These are phyloP conservation scores for Senna siamea DNA, from an alignment of 306 rosid species.

Conservation along the genomic window DNA sequence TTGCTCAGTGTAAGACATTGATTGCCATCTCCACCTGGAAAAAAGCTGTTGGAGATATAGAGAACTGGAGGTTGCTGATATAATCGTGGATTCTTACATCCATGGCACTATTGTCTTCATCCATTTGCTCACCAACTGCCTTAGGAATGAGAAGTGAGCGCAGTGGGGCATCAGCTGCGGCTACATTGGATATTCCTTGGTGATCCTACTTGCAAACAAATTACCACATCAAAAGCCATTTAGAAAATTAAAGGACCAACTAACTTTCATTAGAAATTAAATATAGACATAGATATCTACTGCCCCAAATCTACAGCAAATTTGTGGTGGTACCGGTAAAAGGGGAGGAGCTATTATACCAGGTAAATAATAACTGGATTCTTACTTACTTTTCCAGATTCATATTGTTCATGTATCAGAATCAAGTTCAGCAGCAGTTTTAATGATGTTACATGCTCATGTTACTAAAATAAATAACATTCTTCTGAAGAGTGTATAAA, in stretches of 20 bases:
- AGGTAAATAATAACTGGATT: constrained; percentile 2
- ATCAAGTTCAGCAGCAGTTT: constrained; percentile 10
- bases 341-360: background rate
- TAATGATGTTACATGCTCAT: background rate
- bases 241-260: constrained; percentile 26
- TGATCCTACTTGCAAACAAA: constrained; percentile 67
- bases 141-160: constrained; percentile 52
- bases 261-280: constrained; percentile 30
- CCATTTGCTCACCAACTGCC: constrained; percentile 42
- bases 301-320: background rate
- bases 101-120: constrained; percentile 38
- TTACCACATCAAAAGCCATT: constrained; percentile 2
- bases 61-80: constrained; percentile 75
- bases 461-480: background rate
- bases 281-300: constrained; percentile 20
- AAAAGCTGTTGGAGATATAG: constrained; percentile 96
- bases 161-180: constrained; percentile 84
- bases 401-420: constrained; percentile 23
- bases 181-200: constrained; percentile 92
- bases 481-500: background rate
- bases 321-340: background rate
- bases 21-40: constrained; percentile 68
- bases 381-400: constrained; percentile 4
- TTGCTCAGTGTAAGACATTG: constrained; percentile 23
- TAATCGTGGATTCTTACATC: constrained; percentile 84